Base-by-base conservation (phyloP, 306 rosid genomes). In the Vigna trinervia region DNA sequence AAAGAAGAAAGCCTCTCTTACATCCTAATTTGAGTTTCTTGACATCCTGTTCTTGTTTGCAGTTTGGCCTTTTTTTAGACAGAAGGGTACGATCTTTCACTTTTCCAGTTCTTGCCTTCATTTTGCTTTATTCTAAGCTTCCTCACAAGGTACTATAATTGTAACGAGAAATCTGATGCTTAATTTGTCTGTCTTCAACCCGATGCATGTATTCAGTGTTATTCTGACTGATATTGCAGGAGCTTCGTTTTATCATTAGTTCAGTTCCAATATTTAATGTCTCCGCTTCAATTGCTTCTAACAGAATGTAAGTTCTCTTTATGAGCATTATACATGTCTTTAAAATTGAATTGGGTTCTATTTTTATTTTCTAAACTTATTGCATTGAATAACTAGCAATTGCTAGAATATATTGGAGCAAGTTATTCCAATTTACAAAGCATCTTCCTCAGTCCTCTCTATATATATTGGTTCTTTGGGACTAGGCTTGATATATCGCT, bases 241-340 rank as follows among this genome's bases (percentile, higher is more conserved):
- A 94, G 89, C 95, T 94, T 60, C 97, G 97, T 47, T 94, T 94
- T 81, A 94, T 94, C 12, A 78, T 94, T 57, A 87, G 89, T 80
- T 85, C 97, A 36, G 88, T 90, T 84, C 98, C 98, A 84, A 82
- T 94, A 57, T 92, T 94, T 87, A 94, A 94, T 84, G 80, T 94
- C 76, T 92, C 98, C 78, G 97, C 98, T 22, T 90, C 98, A 78
- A 30, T 92, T 83, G 93, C 95, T 74, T 92, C 91, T 22, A 85
- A 46, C 70, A 86, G 98, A 92, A 92, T 94, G 98, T 92, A 83
- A 67, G 95, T 73, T 12, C 56, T 63, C 65, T 28, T 20, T 57
- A 10, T 22, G 56, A 45, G 14, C 63, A 74, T 57, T 74, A 66
- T 56, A 20, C 58, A 51, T 48, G 59, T 17, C 52, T 15, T 20